Evolutionary conservation across 2,329 filamentous ascomycete genomes (phyloP), one percentile per base, ranked within the genome.

Genomic region (Helotiales sp.): DNA sequence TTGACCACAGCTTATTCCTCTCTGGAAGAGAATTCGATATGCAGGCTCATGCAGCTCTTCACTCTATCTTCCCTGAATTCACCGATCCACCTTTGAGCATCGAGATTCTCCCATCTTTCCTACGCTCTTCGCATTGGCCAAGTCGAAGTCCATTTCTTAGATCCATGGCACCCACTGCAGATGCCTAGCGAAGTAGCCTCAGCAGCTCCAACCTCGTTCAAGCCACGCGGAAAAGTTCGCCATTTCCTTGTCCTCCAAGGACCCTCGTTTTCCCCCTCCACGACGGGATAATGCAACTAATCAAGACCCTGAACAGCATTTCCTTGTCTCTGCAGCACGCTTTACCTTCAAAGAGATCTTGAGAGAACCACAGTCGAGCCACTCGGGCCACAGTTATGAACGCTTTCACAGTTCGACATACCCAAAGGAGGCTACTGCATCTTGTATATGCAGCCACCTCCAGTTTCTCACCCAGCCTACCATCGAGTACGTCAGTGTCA

Each of bases 201-300:
- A 29, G 29, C 24, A 47, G 33, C 30, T 30, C 17, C 53, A 24
- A 33, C 38, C 36, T 17, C 10, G 13, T 15, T 55, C 51, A 59
- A 64, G 60, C 62, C 57, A 63, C 62, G 63, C 63, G 54, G 50
- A 30, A 63, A 57, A 63, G 36, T 42, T 64, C 63, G 62, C 62
- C 57, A 59, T 62, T 66, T 63, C 59, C 52, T 48, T 48, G 22
- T 25, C 22, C 3, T 15, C 22, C 22, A 24, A 44, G 22, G 15
- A 24, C 38, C 2, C 10, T 13, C 17, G 17, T 42, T n/a, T 22
- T 3, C 2, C 2, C 15, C n/a, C 13, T n/a, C 34, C 34, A 42
- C 9, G 38, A 24, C 38, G 38, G 38, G 38, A 17, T 15, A 42
- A 17, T 4, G 25, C 2, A 42, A 24, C 38, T 42, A 42, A 42